These are phyloP conservation scores for Schizosaccharomyces pombe DNA, from an alignment of 805 yeast genomes.

Conservation along the genomic window DNA sequence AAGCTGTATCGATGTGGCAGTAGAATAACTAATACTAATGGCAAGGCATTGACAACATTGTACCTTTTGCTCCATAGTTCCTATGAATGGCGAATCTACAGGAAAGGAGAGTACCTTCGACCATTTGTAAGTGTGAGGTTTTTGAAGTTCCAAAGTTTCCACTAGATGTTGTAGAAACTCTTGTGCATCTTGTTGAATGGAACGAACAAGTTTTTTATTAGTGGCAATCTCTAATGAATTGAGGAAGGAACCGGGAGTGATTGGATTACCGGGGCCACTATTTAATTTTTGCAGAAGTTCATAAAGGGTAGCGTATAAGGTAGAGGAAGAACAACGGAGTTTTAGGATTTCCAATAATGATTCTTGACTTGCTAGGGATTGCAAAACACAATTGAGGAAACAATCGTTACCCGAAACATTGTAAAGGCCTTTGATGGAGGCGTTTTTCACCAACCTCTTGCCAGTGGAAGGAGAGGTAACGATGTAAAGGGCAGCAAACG, in stretches of 20 bases:
- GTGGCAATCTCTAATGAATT: background rate
- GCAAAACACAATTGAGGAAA: background rate
- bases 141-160: conserved; percentile 18
- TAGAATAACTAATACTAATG: background rate
- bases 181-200: conserved; percentile 80
- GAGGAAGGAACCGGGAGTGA: background rate
- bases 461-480: background rate
- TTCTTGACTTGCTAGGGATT: background rate
- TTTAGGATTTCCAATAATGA: background rate
- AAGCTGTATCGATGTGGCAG: background rate
- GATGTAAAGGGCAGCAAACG: background rate
- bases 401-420: conserved; percentile 1
- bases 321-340: background rate
- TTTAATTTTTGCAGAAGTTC: background rate
- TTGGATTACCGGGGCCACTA: background rate
- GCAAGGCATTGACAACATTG: background rate
- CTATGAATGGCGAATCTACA: background rate
- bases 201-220: background rate
- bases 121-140: background rate
- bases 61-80: background rate
- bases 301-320: background rate
- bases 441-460: background rate
- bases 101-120: background rate
- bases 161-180: conserved; percentile 86
- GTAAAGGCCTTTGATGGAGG: background rate